Evolutionary conservation across 1,284 basidiomycete species (phyloP).

Genomic region (Leccinum pachyderme): DNA sequence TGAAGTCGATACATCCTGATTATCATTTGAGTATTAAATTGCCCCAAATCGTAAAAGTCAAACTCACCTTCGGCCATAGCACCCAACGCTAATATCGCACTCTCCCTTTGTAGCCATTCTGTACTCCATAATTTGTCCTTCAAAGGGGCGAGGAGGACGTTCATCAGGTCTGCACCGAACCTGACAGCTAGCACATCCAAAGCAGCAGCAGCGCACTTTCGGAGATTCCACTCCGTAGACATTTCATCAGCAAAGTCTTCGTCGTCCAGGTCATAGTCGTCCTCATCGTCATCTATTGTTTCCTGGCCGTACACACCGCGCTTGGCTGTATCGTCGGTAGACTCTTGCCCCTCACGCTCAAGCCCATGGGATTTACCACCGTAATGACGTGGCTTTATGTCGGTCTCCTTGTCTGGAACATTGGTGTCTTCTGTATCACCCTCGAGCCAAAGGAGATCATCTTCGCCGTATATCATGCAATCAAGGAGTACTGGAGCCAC

Average conservation of each 20-base stretch:
- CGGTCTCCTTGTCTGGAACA: slow-evolving; percentile 89
- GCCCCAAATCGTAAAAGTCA: background rate
- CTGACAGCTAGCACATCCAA: slow-evolving; percentile 95
- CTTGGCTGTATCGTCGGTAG: slow-evolving; percentile 51
- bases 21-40: slow-evolving; percentile 10
- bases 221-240: slow-evolving; percentile 98
- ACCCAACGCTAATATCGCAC: slow-evolving; percentile 93
- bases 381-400: slow-evolving; percentile 96
- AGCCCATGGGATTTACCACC: slow-evolving; percentile 80
- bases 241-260: slow-evolving; percentile 96
- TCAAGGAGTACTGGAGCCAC: slow-evolving; percentile 93
- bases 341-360: slow-evolving; percentile 63
- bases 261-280: slow-evolving; percentile 83
- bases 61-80: slow-evolving; percentile 94
- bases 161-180: slow-evolving; percentile 84
- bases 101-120: slow-evolving; percentile 95
- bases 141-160: slow-evolving; percentile 85
- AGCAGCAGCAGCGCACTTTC: slow-evolving; percentile 98
- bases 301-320: slow-evolving; percentile 71
- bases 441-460: slow-evolving; percentile 94
- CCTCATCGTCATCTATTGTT: slow-evolving; percentile 70
- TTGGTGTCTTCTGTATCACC: slow-evolving; percentile 88
- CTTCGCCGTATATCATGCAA: slow-evolving; percentile 97
- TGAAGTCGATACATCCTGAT: slow-evolving; percentile 93
- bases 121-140: slow-evolving; percentile 92